A percentile compares a stretch with the other conserved stretches of the same genome.
Evolutionary conservation across 2,329 filamentous ascomycete genomes (phyloP).

Genomic region (Diplodia corticola): DNA sequence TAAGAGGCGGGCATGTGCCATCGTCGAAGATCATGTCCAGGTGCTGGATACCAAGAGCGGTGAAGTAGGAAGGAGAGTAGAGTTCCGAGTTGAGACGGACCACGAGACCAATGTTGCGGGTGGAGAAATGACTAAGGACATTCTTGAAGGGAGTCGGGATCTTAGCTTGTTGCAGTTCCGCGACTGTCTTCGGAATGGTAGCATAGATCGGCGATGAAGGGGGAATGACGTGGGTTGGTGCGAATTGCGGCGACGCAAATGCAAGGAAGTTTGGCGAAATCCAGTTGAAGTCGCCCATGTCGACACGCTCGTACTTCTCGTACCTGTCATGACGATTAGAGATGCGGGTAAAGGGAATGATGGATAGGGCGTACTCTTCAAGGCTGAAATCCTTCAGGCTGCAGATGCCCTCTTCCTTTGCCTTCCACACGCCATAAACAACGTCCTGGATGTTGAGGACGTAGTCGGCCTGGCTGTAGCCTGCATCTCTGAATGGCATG

Average conservation of each 20-base stretch:
- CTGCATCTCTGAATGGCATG: conserved; percentile 98
- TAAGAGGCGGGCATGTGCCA: conserved; percentile 87
- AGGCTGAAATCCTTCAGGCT: conserved; percentile 91
- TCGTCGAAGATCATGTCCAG: conserved; percentile 99
- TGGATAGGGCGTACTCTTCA: conserved; percentile 64
- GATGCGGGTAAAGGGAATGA: no score
- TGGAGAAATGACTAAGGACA: conserved; percentile 83
- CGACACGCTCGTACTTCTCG: conserved; percentile 90
- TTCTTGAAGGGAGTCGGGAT: conserved; percentile 93
- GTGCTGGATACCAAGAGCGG: conserved; percentile 89
- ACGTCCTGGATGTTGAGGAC: conserved; percentile 94
- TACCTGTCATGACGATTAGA: conserved; percentile 58
- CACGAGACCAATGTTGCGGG: conserved; percentile 86
- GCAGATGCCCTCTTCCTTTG: conserved; percentile 92
- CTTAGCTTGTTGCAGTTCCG: conserved; percentile 67
- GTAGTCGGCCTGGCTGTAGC: conserved; percentile 98
- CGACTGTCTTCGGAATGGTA: conserved; percentile 72
- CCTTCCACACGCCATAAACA: conserved; percentile 98
- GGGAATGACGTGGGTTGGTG: conserved; percentile 70
- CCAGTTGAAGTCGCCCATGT: conserved; percentile 99
- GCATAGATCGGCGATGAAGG: conserved; percentile 72
- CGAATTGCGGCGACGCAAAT: conserved; percentile 90
- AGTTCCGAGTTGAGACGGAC: conserved; percentile 94
- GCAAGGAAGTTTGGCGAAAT: conserved; percentile 92
- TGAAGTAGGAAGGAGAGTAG: conserved; percentile 97